Evolutionary conservation across 1,284 basidiomycete species (phyloP).

Genomic region (Rhodotorula sp.): DNA sequence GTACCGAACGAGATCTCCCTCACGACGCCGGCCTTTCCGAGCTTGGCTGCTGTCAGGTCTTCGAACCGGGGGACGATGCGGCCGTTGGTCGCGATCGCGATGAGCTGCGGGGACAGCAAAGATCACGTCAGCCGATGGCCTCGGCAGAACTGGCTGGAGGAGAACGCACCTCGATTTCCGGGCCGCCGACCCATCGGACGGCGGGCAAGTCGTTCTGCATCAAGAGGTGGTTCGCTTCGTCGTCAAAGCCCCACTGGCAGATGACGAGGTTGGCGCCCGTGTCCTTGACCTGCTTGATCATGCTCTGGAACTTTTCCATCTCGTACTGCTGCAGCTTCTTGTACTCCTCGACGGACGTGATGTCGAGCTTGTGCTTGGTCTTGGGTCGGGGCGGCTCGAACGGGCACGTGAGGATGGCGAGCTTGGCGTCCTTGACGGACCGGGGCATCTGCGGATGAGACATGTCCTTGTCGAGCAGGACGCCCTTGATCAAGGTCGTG

Average conservation of each 20-base stretch:
- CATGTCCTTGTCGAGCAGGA: conserved; percentile 99
- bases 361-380: conserved; percentile 99
- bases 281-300: conserved; percentile 96
- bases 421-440: conserved; percentile 77
- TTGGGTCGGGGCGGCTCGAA: conserved; percentile 98
- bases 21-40: conserved; percentile 89
- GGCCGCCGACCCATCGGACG: conserved; percentile 98
- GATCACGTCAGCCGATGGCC: too few species aligned
- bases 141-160: too few species aligned
- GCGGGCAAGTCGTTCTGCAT: conserved; percentile 97
- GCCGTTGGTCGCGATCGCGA: conserved; percentile 97
- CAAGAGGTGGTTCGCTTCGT: conserved; percentile 96
- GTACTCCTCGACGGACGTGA: conserved; percentile 96
- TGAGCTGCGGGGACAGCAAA: conserved; percentile 60
- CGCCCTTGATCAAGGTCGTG: conserved; percentile 87
- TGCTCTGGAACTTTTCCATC: conserved; percentile 90
- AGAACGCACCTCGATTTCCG: conserved; percentile 83
- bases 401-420: conserved; percentile 97
- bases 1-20: conserved; percentile 94
- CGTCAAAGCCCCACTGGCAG: conserved; percentile 99
- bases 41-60: conserved; percentile 84
- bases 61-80: conserved; percentile 98
- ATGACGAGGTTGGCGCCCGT: conserved; percentile 98
- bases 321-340: conserved; percentile 93
- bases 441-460: conserved; percentile 98